These are phyloP conservation scores for Soucietia sequanensis DNA, from an alignment of 805 yeast species.

Conservation along the genomic window DNA sequence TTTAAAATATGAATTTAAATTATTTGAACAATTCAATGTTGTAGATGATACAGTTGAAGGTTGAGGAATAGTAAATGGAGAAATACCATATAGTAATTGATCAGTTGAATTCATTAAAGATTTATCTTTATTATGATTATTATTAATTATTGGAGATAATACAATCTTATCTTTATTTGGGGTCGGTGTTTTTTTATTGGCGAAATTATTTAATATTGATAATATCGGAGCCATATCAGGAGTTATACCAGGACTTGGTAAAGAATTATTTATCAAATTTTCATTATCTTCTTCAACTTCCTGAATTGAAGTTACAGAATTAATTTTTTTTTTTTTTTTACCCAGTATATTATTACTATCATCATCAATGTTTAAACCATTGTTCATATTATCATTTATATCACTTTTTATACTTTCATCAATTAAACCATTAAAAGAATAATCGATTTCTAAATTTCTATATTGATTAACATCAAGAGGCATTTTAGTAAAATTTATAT, in stretches of 20 bases:
- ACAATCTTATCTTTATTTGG: background rate
- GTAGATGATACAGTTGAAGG: slow-evolving; percentile 13
- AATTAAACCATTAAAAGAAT: slow-evolving; percentile 42
- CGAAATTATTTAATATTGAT: slow-evolving; percentile 25
- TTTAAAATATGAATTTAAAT: too few relatives aligned
- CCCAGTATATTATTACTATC: slow-evolving; percentile 2
- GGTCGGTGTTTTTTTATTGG: slow-evolving; percentile 2
- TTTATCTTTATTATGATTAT: too few relatives aligned
- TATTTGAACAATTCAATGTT: slow-evolving; percentile 1
- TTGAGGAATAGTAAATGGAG: slow-evolving; percentile 27
- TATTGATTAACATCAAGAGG: slow-evolving; percentile 59
- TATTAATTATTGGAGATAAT: too few relatives aligned
- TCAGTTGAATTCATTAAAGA: too few relatives aligned
- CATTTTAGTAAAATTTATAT: slow-evolving; percentile 49
- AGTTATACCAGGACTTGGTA: slow-evolving; percentile 36
- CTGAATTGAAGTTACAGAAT: background rate
- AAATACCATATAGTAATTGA: slow-evolving; percentile 8
- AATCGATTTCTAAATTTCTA: slow-evolving; percentile 58
- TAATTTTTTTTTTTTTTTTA: slow-evolving; percentile 1
- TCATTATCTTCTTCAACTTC: slow-evolving; percentile 1
- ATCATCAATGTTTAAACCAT: too few relatives aligned
- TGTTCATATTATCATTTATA: background rate
- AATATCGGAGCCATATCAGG: slow-evolving; percentile 38
- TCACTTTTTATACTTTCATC: slow-evolving; percentile 1
- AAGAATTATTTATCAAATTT: too few relatives aligned